Conservation (phyloP, 257 asterid species). For the Marsdenia floribunda region DNA sequence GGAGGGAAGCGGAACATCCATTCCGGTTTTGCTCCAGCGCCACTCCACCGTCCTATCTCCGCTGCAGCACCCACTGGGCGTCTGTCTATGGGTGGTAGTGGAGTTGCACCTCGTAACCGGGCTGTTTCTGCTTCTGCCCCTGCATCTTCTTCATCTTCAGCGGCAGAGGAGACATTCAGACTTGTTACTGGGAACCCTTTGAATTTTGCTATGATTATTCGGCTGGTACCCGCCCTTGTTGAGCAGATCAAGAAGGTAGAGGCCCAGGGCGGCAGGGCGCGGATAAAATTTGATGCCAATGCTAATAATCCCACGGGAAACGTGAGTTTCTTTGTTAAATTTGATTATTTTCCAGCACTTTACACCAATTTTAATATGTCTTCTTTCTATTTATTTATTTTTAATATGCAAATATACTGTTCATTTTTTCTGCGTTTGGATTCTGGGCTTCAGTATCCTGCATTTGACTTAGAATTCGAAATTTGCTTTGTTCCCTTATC, state of each 20-base stretch:
- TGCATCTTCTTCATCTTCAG: constrained; percentile 35
- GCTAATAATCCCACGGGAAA: constrained; percentile 65
- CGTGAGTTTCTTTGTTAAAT: constrained; percentile 49
- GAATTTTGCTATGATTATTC: constrained; percentile 82
- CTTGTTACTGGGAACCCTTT: constrained; percentile 74
- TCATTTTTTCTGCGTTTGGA: constrained; percentile 8
- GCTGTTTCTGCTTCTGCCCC: constrained; percentile 21
- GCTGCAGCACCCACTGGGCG: constrained; percentile 45
- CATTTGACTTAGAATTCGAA: background rate
- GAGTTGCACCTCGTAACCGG: constrained; percentile 45
- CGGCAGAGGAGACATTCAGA: constrained; percentile 40
- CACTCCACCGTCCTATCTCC: constrained; percentile 48
- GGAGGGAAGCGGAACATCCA: constrained; percentile 47
- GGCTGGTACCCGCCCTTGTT: constrained; percentile 82
- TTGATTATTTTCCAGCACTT: background rate
- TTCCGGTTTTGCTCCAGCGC: constrained; percentile 49
- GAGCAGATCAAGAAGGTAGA: constrained; percentile 99
- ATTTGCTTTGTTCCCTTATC: background rate
- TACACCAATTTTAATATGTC: background rate
- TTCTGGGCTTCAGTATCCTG: constrained; percentile 12
- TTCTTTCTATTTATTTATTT: background rate
- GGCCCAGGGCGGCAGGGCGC: constrained; percentile 61
- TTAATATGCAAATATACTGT: background rate
- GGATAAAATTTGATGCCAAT: constrained; percentile 82
- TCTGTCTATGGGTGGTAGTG: constrained; percentile 43